Evolutionary conservation across 805 yeast species (phyloP), one percentile per base, ranked within the genome.

Genomic region (Metschnikowia lachancei): DNA sequence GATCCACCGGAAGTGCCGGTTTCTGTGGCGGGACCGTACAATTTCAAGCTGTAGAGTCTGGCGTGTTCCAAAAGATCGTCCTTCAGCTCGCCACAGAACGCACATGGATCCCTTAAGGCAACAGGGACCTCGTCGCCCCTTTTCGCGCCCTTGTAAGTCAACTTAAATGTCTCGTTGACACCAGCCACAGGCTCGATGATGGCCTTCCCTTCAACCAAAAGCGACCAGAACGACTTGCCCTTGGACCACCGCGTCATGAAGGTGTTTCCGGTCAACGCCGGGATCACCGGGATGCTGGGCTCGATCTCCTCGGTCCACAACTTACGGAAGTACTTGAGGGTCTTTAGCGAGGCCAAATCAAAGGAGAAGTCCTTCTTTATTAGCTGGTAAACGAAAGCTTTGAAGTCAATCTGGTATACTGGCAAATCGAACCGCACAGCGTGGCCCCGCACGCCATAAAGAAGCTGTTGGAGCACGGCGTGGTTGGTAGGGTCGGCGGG

Each of bases 131-230:
- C 57, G 37, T 39, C 35, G 16, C 57, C 56, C 2, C 47, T 33
- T 29, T 53, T 51, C 24, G 45, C 52, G 32, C 60, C 65, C 30
- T 50, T 50, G 45, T 70, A 69, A 1, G 69, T 58, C 30, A 70
- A 56, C 56, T 82, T 80, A 67, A 84, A 85, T 1, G 80, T 78
- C 63, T 87, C 95, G 58, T 91, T 90, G 34, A 85, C 76, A 0
- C 92, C 91, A 42, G 88, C 80, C 8, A 91, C 78, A 0, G 99
- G 99, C 64, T 90, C 96, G 33, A 92, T 82, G 3, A 81, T 74
- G 5, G 88, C 89, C 36, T 85, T 75, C 3, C 95, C 95, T 42
- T 90, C 97, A 28, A 86, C 77, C 52, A 92, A 74, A 14, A 83
- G 76, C 38, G 74, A 65, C 73, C 90, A 71, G 45, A 91, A 75